A percentile compares a stretch with the other conserved stretches of the same genome.
These are phyloP conservation scores for Umbelopsis sp. DNA, from an alignment of 192 early-diverging fungal genomes.

Conservation along the genomic window DNA sequence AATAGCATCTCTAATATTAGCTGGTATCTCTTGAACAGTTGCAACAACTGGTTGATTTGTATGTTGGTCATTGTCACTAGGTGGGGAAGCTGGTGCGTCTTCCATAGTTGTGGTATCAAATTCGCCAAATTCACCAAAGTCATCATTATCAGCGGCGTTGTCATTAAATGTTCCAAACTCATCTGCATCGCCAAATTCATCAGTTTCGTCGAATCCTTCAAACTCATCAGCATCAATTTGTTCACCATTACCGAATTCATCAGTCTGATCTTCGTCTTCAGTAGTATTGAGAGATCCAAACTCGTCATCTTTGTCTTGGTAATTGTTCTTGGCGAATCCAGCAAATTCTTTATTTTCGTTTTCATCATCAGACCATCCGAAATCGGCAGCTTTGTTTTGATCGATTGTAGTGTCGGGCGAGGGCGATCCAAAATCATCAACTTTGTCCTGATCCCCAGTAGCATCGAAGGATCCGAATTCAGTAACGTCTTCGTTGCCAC, in stretches of 20 bases:
- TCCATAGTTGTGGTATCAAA: neutral
- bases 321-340: neutral
- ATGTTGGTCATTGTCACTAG: neutral
- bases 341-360: neutral
- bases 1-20: neutral
- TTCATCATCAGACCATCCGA: neutral
- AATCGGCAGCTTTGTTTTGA: neutral
- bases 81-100: neutral
- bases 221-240: neutral
- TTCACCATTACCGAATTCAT: neutral
- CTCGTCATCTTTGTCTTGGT: neutral
- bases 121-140: neutral
- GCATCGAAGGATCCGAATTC: too few relatives aligned
- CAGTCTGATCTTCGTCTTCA: too few relatives aligned
- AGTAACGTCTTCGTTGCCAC: too few relatives aligned
- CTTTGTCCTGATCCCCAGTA: too few relatives aligned
- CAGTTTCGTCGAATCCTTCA: neutral
- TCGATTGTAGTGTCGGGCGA: too few relatives aligned
- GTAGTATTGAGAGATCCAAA: neutral
- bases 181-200: neutral
- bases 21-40: neutral
- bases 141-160: neutral
- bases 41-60: neutral
- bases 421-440: too few relatives aligned
- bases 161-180: neutral